Conservation (phyloP, 352 stramenopile genomes). For the Pythium diclinum region DNA sequence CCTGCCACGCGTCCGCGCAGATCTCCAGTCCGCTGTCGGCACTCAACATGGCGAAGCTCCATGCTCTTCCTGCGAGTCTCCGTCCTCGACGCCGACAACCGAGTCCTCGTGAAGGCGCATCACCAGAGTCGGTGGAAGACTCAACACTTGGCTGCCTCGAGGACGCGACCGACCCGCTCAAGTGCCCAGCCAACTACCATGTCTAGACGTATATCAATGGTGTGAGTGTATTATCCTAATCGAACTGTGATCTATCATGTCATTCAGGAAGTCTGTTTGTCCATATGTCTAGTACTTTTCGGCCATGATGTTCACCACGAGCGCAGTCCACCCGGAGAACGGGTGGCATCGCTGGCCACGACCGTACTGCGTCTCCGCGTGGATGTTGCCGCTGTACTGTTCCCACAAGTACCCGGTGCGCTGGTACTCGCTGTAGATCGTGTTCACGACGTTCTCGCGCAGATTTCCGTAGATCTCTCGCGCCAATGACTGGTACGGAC, state of each 20-base stretch:
- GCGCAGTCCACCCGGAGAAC: constrained; percentile 93
- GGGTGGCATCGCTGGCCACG: constrained; percentile 88
- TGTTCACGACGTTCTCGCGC: constrained; percentile 59
- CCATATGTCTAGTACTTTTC: constrained; percentile 74
- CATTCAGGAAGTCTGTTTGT: neutral
- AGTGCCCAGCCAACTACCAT: constrained; percentile 55
- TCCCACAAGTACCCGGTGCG: constrained; percentile 92
- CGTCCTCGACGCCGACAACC: constrained; percentile 25
- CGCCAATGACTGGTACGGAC: constrained; percentile 48
- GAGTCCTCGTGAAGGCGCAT: constrained; percentile 15
- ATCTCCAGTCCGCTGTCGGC: constrained; percentile 13
- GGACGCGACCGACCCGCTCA: constrained; percentile 37
- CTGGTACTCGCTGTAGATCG: constrained; percentile 78
- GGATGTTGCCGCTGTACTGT: constrained; percentile 88
- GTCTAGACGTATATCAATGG: constrained; percentile 36
- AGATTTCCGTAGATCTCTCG: constrained; percentile 42
- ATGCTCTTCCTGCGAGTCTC: constrained; percentile 17
- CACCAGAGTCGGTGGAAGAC: constrained; percentile 14
- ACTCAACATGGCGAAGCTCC: constrained; percentile 16
- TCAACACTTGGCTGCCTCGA: constrained; percentile 24
- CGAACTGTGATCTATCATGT: neutral
- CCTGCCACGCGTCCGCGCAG: constrained; percentile 12
- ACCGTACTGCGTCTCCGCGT: constrained; percentile 47
- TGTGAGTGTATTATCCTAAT: neutral
- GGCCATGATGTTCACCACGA: constrained; percentile 92